phyloP scores from a whole-genome alignment of 139 green algal species.

The Chlorella vulgaris region DNA sequence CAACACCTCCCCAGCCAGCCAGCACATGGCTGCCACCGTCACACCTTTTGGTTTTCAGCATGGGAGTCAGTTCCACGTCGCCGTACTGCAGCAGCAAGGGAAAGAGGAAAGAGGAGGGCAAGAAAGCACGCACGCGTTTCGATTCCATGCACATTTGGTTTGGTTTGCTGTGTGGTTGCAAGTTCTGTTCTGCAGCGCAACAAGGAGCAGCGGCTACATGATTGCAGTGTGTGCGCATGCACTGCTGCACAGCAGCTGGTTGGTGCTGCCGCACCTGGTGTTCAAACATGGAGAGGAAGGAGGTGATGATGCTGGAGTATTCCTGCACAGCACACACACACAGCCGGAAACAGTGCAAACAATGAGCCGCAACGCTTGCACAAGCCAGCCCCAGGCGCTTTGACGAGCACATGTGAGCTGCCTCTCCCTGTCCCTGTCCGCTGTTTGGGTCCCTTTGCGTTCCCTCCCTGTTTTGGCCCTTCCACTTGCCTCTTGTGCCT shows the following conservation, averaged over 20 bases:
- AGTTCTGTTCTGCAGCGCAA: too few relatives aligned
- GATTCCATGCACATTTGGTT: too few relatives aligned
- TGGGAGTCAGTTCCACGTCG: slow-evolving; percentile 36
- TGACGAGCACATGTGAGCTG: too few relatives aligned
- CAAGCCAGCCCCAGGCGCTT: too few relatives aligned
- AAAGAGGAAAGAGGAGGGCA: too few relatives aligned
- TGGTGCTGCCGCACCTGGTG: background rate
- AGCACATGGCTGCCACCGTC: too few relatives aligned
- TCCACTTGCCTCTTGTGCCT: background rate
- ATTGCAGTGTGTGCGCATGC: background rate
- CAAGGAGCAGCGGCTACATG: too few relatives aligned
- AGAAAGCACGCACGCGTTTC: too few relatives aligned
- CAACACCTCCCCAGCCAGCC: too few relatives aligned
- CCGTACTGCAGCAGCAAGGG: slow-evolving; percentile 22
- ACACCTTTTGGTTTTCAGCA: slow-evolving; percentile 19
- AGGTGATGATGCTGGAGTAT: slow-evolving; percentile 22
- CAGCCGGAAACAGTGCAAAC: background rate
- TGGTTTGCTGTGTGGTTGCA: too few relatives aligned
- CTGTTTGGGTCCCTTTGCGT: background rate
- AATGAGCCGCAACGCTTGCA: background rate
- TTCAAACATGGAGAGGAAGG: slow-evolving; percentile 33
- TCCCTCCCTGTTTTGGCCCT: too few relatives aligned
- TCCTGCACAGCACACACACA: background rate
- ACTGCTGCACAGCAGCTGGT: background rate
- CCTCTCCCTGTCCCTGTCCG: too few relatives aligned